phyloP scores from a whole-genome alignment of 2,329 filamentous ascomycete genomes.

The Dactylellina parvicollis region DNA sequence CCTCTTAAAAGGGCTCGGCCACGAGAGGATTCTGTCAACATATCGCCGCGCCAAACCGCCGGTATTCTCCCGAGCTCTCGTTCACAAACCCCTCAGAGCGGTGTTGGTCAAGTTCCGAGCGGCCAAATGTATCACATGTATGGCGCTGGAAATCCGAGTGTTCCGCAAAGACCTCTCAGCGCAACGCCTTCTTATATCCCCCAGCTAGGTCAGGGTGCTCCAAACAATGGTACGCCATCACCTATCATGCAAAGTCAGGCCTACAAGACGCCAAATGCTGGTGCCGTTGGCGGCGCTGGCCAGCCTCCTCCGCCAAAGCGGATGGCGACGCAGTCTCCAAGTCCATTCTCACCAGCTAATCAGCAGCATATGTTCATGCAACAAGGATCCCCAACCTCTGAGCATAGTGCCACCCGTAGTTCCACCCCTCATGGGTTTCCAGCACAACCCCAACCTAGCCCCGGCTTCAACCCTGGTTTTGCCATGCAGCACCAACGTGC shows the following conservation, averaged over 20 bases:
- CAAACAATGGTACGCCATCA: slow-evolving; percentile 86
- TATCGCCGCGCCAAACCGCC: slow-evolving; percentile 80
- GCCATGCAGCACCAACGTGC: slow-evolving; percentile 60
- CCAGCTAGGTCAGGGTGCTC: slow-evolving; percentile 82
- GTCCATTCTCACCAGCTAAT: slow-evolving; percentile 82
- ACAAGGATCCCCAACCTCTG: slow-evolving; percentile 79
- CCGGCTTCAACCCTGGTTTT: slow-evolving; percentile 42
- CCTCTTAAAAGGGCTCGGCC: slow-evolving; percentile 88
- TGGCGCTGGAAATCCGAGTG: slow-evolving; percentile 70
- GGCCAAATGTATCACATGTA: slow-evolving; percentile 73
- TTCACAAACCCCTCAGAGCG: slow-evolving; percentile 80
- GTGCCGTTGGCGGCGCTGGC: slow-evolving; percentile 64
- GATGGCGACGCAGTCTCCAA: slow-evolving; percentile 90
- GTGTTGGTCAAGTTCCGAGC: slow-evolving; percentile 72
- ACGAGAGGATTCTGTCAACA: slow-evolving; percentile 82
- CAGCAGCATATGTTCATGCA: slow-evolving; percentile 72
- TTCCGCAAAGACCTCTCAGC: slow-evolving; percentile 59
- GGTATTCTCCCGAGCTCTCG: slow-evolving; percentile 81
- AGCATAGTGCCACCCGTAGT: slow-evolving; percentile 74
- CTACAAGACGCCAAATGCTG: slow-evolving; percentile 70
- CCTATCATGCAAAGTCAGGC: slow-evolving; percentile 88
- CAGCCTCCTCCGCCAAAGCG: slow-evolving; percentile 70
- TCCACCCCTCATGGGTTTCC: slow-evolving; percentile 75
- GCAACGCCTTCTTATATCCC: slow-evolving; percentile 67
- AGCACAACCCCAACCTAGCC: slow-evolving; percentile 58